phyloP scores from a whole-genome alignment of 306 rosid species.

The Geum urbanum region DNA sequence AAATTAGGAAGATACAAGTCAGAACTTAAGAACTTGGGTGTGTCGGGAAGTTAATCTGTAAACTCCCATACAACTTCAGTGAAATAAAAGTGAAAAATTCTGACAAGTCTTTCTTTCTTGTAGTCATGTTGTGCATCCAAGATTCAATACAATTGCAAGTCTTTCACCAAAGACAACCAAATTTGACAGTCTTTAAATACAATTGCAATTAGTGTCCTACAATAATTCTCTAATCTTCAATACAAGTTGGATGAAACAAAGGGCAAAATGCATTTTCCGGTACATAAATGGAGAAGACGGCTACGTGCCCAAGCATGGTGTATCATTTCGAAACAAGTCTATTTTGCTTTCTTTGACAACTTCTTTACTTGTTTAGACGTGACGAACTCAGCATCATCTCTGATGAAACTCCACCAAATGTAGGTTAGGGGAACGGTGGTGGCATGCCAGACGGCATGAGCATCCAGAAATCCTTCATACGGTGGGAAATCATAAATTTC shows the following conservation, averaged over 20 bases:
- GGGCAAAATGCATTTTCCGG: background rate
- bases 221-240: background rate
- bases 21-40: background rate
- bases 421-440: conserved; percentile 65
- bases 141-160: no score
- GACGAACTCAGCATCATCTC: conserved; percentile 58
- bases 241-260: background rate
- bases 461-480: conserved; percentile 52
- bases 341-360: conserved; percentile 56
- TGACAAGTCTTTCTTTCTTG: background rate
- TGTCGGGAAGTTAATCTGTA: no score
- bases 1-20: background rate
- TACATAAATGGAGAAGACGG: background rate
- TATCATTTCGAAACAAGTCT: conserved; percentile 28
- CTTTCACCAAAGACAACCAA: background rate
- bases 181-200: background rate
- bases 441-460: conserved; percentile 76
- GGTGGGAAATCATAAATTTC: conserved; percentile 70
- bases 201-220: background rate
- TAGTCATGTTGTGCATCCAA: background rate
- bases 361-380: conserved; percentile 28
- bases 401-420: conserved; percentile 78
- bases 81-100: background rate
- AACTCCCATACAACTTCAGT: background rate
- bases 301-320: background rate